Conservation (phyloP, 805 yeast species). For the Ogataea kodamae region DNA sequence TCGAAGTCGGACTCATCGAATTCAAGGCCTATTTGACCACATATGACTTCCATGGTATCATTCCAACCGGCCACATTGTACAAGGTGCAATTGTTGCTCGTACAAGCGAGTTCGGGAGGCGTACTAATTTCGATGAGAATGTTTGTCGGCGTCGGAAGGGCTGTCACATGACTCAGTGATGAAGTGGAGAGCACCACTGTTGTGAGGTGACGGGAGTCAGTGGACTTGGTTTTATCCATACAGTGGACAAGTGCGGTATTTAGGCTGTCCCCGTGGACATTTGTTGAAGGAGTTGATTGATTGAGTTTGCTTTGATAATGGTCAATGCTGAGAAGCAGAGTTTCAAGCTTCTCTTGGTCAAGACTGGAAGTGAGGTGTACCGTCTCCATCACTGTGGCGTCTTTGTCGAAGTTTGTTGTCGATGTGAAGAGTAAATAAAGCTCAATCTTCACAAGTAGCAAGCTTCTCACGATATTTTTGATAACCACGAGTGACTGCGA, state of each 20-base stretch:
- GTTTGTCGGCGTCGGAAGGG: slow-evolving; percentile 20
- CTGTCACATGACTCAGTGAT: slow-evolving; percentile 15
- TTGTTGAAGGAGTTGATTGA: slow-evolving; percentile 12
- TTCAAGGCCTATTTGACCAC: slow-evolving; percentile 30
- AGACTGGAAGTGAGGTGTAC: slow-evolving; percentile 12
- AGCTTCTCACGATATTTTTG: slow-evolving; percentile 30
- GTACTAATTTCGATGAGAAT: slow-evolving; percentile 30
- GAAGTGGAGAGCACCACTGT: slow-evolving; percentile 28
- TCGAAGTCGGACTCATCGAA: slow-evolving; percentile 35
- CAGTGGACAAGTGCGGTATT: slow-evolving; percentile 1
- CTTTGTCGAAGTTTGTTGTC: slow-evolving; percentile 10
- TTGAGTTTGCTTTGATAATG: slow-evolving; percentile 14
- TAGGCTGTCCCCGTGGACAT: slow-evolving; percentile 1
- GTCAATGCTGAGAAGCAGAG: slow-evolving; percentile 16
- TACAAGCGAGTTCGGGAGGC: slow-evolving; percentile 10
- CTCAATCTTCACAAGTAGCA: slow-evolving; percentile 30
- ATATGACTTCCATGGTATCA: slow-evolving; percentile 35
- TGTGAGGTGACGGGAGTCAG: slow-evolving; percentile 15
- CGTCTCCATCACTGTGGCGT: slow-evolving; percentile 15
- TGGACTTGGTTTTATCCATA: neutral
- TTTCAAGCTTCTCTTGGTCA: slow-evolving; percentile 8
- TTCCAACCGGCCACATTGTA: slow-evolving; percentile 32
- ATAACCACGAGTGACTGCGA: slow-evolving; percentile 22
- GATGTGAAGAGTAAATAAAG: slow-evolving; percentile 25
- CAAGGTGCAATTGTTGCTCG: slow-evolving; percentile 16